Evolutionary conservation across 352 stramenopile species (phyloP).

Genomic region (Globisporangium recalcitrans): DNA sequence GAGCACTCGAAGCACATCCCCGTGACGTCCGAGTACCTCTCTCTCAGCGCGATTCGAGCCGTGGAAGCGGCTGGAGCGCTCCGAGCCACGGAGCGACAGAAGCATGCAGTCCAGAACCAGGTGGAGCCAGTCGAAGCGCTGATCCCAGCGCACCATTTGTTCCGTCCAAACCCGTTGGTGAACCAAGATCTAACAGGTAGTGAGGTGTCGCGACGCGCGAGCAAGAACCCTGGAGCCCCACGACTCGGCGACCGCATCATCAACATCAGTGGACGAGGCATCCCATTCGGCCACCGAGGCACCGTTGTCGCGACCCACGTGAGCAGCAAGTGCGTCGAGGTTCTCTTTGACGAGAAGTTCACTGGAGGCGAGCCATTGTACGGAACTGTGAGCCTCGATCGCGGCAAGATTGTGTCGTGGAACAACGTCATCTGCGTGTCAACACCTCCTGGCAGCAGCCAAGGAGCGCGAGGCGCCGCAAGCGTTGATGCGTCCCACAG

Average conservation of each 20-base stretch:
- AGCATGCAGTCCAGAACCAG: constrained; percentile 31
- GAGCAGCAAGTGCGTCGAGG: constrained; percentile 95
- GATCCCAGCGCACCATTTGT: constrained; percentile 50
- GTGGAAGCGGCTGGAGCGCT: constrained; percentile 84
- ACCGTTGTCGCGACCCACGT: constrained; percentile 97
- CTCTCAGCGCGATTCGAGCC: constrained; percentile 88
- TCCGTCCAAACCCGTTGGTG: constrained; percentile 66
- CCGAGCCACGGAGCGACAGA: constrained; percentile 57
- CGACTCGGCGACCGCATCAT: constrained; percentile 96
- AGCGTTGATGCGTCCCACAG: constrained; percentile 9
- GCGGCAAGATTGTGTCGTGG: constrained; percentile 95
- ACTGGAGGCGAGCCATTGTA: constrained; percentile 95
- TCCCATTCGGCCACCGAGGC: constrained; percentile 96
- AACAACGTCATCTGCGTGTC: constrained; percentile 78
- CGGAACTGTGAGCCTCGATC: constrained; percentile 91
- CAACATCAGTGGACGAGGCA: constrained; percentile 92
- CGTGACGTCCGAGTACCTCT: constrained; percentile 91
- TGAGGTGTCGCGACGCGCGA: constrained; percentile 51
- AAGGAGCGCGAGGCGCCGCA: not conserved
- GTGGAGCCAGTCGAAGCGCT: constrained; percentile 35
- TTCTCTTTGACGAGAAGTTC: constrained; percentile 96
- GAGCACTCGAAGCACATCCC: constrained; percentile 90
- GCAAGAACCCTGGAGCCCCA: constrained; percentile 67
- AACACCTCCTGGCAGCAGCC: constrained; percentile 23
- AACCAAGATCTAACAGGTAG: constrained; percentile 79